Evolutionary conservation across 1,139 yeast species (phyloP), one percentile per base, ranked within the genome.

Genomic region (Candida pseudoviswanathii): DNA sequence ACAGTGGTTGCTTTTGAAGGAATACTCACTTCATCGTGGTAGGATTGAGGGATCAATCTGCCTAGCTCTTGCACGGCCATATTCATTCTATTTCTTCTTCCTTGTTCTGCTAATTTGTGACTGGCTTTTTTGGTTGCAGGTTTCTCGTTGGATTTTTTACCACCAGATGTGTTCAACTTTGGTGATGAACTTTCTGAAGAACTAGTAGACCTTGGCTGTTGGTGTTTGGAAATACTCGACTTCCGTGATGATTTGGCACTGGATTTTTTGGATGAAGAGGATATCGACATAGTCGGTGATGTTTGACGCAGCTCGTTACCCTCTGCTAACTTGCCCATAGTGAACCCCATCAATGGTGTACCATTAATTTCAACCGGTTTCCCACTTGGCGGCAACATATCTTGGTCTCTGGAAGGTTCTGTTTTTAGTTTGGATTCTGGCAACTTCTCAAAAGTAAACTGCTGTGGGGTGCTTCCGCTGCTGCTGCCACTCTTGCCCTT

Each of bases 21-120:
- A 47, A 81, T 85, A 29, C 75, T 53, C 1, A 84, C 83, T 36
- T 81, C 80, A 44, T 78, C 81, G 55, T 82, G 86, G 59, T 85
- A 71, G 22, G 68, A 64, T 11, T 84, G 81, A 0, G 96, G 96
- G 25, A 94, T 78, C 54, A 90, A 69, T 8, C 74, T 61, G 2
- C 86, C 86, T 50, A 94, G 71, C 45, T 89, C 96, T 44, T 82
- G 82, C 22, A 94, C 84, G 0, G 97, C 98, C 51, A 75, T 70
- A 66, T 94, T 94, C 86, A 94, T 86, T 56, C 99, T 76, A 65
- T 92, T 91, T 59, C 99, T 80, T 52, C 99, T 77, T 8, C 97
- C 98, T 67, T 94, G 97, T 68, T 94, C 99, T 0, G 99, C 98
- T 27, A 89, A 77, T 63, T 94, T 92, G 67, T 94, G 99, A 26